Conservation (phyloP, 805 yeast genomes). For the Saturnispora zaruensis region DNA sequence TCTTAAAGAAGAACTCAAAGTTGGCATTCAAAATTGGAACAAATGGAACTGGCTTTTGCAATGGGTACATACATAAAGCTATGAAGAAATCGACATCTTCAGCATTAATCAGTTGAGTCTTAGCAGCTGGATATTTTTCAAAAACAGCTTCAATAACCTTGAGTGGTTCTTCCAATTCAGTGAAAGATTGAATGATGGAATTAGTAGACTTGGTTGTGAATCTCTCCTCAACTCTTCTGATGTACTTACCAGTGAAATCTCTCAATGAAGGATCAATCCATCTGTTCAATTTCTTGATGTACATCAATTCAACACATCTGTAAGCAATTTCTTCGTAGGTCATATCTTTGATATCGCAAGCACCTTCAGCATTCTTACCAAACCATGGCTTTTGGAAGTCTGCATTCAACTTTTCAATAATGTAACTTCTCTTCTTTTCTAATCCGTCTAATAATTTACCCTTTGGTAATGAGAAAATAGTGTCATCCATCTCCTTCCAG, state of each 20-base stretch:
- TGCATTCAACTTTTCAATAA: slow-evolving; percentile 76
- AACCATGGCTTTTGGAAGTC: slow-evolving; percentile 99
- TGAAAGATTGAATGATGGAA: slow-evolving; percentile 68
- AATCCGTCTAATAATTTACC: slow-evolving; percentile 76
- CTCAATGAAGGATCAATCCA: slow-evolving; percentile 88
- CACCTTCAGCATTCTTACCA: slow-evolving; percentile 66
- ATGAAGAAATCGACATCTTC: slow-evolving; percentile 94
- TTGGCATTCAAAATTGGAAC: slow-evolving; percentile 92
- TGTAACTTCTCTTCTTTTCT: slow-evolving; percentile 74
- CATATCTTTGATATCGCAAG: slow-evolving; percentile 90
- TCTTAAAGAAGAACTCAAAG: slow-evolving; percentile 94
- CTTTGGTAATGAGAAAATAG: slow-evolving; percentile 86
- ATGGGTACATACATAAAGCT: slow-evolving; percentile 69
- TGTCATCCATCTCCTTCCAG: slow-evolving; percentile 96
- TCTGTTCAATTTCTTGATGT: slow-evolving; percentile 62
- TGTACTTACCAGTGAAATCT: slow-evolving; percentile 75
- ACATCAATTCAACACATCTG: slow-evolving; percentile 83
- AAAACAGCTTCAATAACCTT: slow-evolving; percentile 52
- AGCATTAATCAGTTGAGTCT: slow-evolving; percentile 77
- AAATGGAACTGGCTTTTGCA: slow-evolving; percentile 96
- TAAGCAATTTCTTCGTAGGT: slow-evolving; percentile 86
- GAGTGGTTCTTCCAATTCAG: slow-evolving; percentile 62
- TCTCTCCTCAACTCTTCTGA: slow-evolving; percentile 96
- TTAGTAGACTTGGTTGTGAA: slow-evolving; percentile 50
- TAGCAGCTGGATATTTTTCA: slow-evolving; percentile 63